Evolutionary conservation across 1,284 basidiomycete genomes (phyloP), one percentile per base, ranked within the genome.

Genomic region (Cutaneotrichosporon dermatis): DNA sequence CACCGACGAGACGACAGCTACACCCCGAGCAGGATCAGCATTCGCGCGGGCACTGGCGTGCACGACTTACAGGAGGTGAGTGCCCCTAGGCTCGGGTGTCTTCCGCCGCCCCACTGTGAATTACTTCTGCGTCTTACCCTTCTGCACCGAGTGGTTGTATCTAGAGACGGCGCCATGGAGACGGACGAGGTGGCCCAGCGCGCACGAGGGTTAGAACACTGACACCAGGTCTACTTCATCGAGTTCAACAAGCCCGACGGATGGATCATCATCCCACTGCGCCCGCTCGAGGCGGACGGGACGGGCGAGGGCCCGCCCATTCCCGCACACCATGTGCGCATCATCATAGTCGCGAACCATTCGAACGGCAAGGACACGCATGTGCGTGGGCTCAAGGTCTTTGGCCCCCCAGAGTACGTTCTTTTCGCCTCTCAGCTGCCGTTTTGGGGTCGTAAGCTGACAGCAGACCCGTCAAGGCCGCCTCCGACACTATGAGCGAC

Each of bases 291-390:
- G 68, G 81, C 85, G 0, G 88, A 91, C 60, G 89, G 90, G 55
- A 89, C 86, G 1, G 60, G 63, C n/a, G 74, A 74, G 45, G 77
- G 76, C 66, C 89, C 88, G 71, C 87, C 92, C 0, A 84, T 98
- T 11, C 86, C 89, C 64, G 90, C 90, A 2, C 94, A 95, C 74
- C 85, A 96, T 10, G 77, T 99, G 4, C 93, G 98, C 71, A 83
- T 99, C 37, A 87, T 94, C 60, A 85, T 99, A 56, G 82, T 93
- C 16, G 87, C 89, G 16, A 99, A 99, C 73, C 93, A 99, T 72
- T 88, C 96, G 83, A 97, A 95, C 68, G 96, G 96, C 3, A 99
- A 99, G 76, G 96, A 99, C 77, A 99, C 96, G 8, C 96, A 99
- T 78, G 89, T 99, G 12, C 85, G 96, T 15, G 92, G 93, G 1